phyloP scores from a whole-genome alignment of 495 filamentous ascomycete species.

The Penicillium diatomitis region DNA sequence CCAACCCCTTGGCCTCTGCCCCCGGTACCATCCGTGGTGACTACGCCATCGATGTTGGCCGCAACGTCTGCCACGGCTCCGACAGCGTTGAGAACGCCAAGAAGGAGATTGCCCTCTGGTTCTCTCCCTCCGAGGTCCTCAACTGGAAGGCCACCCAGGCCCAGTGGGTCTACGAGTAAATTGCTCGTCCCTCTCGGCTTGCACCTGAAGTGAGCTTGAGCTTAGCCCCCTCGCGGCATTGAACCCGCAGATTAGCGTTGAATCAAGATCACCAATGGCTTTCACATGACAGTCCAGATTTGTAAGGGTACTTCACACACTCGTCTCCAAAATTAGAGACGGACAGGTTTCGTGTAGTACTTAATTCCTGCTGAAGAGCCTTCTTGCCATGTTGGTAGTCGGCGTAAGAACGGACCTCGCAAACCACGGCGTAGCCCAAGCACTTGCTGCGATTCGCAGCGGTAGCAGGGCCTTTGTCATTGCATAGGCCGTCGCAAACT shows the following conservation, averaged over 20 bases:
- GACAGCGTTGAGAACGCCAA: constrained; percentile 96
- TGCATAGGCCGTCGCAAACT: constrained; percentile 81
- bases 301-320: too few species aligned
- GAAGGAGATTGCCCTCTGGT: constrained; percentile 99
- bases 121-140: constrained; percentile 74
- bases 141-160: constrained; percentile 68
- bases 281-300: constrained; percentile 8
- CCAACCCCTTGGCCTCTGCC: constrained; percentile 87
- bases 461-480: constrained; percentile 80
- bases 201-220: constrained; percentile 9
- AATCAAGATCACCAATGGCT: constrained; percentile 17
- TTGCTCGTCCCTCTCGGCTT: constrained; percentile 19
- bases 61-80: constrained; percentile 99
- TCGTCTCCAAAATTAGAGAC: too few species aligned
- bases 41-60: constrained; percentile 76
- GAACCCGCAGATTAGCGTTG: constrained; percentile 12
- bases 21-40: constrained; percentile 97
- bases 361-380: constrained; percentile 30
- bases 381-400: constrained; percentile 24
- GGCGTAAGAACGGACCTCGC: constrained; percentile 56
- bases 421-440: constrained; percentile 94
- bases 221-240: constrained; percentile 10
- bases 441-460: constrained; percentile 60
- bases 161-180: constrained; percentile 90
- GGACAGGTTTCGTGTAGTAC: not conserved